A percentile compares a stretch with the other conserved stretches of the same genome.
Evolutionary conservation across 495 filamentous ascomycete species (phyloP).

Genomic region (Tuber calosporum): DNA sequence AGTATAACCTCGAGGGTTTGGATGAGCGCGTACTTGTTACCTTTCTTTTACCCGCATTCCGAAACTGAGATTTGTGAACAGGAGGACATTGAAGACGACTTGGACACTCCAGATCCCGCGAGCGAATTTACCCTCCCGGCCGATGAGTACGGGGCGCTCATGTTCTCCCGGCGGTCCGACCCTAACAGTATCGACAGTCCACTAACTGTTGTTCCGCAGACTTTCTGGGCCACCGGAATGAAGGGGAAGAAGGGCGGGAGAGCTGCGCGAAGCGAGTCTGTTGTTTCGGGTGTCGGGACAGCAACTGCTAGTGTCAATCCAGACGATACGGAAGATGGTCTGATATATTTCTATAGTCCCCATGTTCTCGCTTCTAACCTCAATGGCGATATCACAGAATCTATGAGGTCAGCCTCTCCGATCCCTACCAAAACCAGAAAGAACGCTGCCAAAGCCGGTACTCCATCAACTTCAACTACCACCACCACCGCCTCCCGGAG

Average conservation of each 20-base stretch:
- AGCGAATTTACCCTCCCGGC: conserved; percentile 71
- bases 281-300: conserved; percentile 41
- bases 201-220: conserved; percentile 44
- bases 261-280: conserved; percentile 46
- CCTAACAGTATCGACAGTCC: conserved; percentile 53
- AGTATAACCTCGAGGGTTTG: conserved; percentile 82
- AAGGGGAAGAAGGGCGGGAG: conserved; percentile 36
- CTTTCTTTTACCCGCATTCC: neutral
- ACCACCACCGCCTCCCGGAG: conserved; percentile 15
- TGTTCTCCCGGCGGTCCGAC: conserved; percentile 60
- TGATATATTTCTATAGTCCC: neutral
- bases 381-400: conserved; percentile 20
- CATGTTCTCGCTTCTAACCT: conserved; percentile 12
- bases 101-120: conserved; percentile 47
- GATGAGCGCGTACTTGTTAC: conserved; percentile 64
- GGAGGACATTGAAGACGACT: conserved; percentile 58
- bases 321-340: conserved; percentile 29
- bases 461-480: conserved; percentile 14
- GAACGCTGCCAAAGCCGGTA: neutral
- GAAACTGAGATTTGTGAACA: conserved; percentile 46
- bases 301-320: conserved; percentile 16
- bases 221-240: conserved; percentile 46
- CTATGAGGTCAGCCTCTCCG: conserved; percentile 30
- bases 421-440: conserved; percentile 23
- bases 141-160: conserved; percentile 67